Percentiles rank a stretch among this genome's conserved stretches.
Evolutionary conservation across 306 rosid species (phyloP).

Genomic region (Coriaria nepalensis): DNA sequence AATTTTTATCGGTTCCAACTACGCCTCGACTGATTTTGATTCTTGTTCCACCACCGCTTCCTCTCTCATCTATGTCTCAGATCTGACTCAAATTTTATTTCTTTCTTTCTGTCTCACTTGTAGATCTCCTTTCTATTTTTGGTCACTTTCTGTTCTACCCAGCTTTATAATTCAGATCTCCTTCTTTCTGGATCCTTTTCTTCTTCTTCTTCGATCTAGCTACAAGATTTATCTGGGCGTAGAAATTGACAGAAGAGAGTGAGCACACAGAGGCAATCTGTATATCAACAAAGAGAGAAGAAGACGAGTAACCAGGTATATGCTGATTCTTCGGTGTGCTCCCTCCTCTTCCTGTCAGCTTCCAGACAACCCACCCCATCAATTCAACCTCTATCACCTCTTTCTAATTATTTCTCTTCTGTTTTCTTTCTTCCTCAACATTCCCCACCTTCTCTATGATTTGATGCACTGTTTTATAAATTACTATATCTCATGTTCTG

Average conservation of each 20-base stretch:
- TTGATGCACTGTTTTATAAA: too few relatives aligned
- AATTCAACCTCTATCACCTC: too few relatives aligned
- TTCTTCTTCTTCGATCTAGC: background rate
- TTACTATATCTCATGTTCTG: too few relatives aligned
- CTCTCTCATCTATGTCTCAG: too few relatives aligned
- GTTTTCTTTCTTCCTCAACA: too few relatives aligned
- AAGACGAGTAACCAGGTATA: conserved; percentile 3
- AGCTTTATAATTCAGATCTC: background rate
- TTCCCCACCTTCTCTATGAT: too few relatives aligned
- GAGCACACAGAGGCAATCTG: conserved; percentile 75
- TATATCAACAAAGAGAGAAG: conserved; percentile 14
- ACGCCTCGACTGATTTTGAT: too few relatives aligned
- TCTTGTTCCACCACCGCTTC: too few relatives aligned
- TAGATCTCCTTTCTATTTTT: background rate
- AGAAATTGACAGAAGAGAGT: conserved; percentile 99
- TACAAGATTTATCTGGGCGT: conserved; percentile 14
- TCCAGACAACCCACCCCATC: conserved; percentile 10
- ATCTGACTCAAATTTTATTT: too few relatives aligned
- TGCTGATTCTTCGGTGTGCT: conserved; percentile 75
- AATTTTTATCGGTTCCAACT: too few relatives aligned
- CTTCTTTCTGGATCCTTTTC: background rate
- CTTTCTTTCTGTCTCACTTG: background rate
- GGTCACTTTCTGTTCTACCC: background rate
- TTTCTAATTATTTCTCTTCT: too few relatives aligned
- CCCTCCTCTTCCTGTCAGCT: conserved; percentile 73